A percentile compares a stretch with the other conserved stretches of the same genome.
phyloP scores from a whole-genome alignment of 306 rosid genomes.

The Inga leiocalycina region DNA sequence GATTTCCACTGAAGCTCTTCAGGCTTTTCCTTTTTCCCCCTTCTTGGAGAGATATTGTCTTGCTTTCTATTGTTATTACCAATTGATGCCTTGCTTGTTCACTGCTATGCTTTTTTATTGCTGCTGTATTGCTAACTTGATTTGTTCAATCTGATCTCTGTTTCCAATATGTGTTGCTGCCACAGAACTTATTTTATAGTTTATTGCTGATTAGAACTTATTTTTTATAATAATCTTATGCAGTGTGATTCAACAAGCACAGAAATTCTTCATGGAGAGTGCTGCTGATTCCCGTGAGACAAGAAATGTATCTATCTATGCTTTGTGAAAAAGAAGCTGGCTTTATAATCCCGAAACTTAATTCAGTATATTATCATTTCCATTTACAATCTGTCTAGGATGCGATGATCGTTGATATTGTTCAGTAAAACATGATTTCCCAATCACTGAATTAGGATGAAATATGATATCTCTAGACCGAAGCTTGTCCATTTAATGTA shows the following conservation, averaged over 20 bases:
- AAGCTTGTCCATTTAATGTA: background rate
- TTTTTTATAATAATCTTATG: conserved; percentile 3
- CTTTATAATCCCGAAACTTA: conserved; percentile 18
- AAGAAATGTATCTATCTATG: conserved; percentile 68
- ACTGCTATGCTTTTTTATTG: conserved; percentile 14
- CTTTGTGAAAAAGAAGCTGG: background rate
- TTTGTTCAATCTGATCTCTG: conserved; percentile 32
- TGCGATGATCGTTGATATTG: conserved; percentile 13
- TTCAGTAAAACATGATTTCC: conserved; percentile 22
- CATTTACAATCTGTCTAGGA: background rate
- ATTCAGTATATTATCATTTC: conserved; percentile 17
- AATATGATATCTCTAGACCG: background rate
- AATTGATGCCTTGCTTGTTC: conserved; percentile 17
- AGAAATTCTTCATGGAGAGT: conserved; percentile 60
- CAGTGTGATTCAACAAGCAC: conserved; percentile 86
- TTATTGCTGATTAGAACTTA: background rate
- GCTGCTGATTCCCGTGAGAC: conserved; percentile 61
- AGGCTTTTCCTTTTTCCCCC: background rate
- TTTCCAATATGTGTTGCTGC: conserved; percentile 3
- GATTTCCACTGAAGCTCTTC: background rate
- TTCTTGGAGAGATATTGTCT: background rate
- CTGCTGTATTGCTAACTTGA: conserved; percentile 12
- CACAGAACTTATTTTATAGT: background rate
- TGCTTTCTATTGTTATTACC: conserved; percentile 12
- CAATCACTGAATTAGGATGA: background rate